Conservation (phyloP, 2,329 filamentous ascomycete genomes). For the Eutypella sp. region DNA sequence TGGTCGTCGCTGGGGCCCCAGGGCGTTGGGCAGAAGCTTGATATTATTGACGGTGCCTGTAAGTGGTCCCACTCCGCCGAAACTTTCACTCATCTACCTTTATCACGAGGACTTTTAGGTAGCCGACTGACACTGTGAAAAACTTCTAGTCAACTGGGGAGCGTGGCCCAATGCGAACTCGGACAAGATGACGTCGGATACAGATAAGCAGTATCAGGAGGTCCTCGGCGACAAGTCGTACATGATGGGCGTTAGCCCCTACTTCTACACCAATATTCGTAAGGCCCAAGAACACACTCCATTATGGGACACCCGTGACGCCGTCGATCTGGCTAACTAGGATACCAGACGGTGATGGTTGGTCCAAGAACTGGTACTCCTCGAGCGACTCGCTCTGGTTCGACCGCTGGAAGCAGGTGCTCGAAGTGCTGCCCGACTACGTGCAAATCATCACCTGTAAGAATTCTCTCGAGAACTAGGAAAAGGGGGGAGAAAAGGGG, state of each 20-base stretch:
- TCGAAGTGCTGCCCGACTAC: conserved; percentile 44
- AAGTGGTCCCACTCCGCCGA: conserved; percentile 6
- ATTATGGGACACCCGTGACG: background rate
- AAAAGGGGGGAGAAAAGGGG: conserved; percentile 4
- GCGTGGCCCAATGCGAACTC: conserved; percentile 41
- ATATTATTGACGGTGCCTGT: conserved; percentile 26
- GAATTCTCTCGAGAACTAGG: conserved; percentile 3
- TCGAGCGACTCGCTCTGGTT: conserved; percentile 49
- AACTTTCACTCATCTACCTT: too few species aligned
- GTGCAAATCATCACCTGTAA: conserved; percentile 52
- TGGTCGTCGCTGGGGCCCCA: conserved; percentile 39
- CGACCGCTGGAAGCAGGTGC: conserved; percentile 50
- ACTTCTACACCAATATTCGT: conserved; percentile 33
- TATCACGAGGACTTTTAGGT: too few species aligned
- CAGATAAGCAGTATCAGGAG: conserved; percentile 35
- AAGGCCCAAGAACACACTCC: background rate
- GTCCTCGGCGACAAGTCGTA: conserved; percentile 38
- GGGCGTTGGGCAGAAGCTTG: conserved; percentile 19
- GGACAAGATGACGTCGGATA: conserved; percentile 30
- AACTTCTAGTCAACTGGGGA: conserved; percentile 39
- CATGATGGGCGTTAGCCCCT: conserved; percentile 43
- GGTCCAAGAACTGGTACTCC: conserved; percentile 47
- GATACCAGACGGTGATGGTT: conserved; percentile 13
- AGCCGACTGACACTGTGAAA: too few species aligned
- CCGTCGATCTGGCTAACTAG: background rate